Conservation (phyloP, 305 asterid species). For the Fraxinus paxiana region DNA sequence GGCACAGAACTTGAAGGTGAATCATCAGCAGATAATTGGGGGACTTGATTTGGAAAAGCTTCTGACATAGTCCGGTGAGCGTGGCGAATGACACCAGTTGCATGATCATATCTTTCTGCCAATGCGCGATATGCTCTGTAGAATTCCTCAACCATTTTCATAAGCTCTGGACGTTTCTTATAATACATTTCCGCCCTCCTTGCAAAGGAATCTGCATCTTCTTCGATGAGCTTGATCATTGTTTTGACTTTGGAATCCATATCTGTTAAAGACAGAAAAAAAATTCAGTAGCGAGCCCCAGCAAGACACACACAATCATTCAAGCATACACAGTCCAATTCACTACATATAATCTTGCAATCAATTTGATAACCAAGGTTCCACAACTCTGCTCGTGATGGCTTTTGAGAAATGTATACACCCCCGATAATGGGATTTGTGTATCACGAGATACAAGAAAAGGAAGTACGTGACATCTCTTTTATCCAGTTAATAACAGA, state of each 20-base stretch:
- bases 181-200: slow-evolving; percentile 98
- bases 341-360: slow-evolving; percentile 2
- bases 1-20: slow-evolving; percentile 49
- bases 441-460: background rate
- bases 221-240: slow-evolving; percentile 95
- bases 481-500: background rate
- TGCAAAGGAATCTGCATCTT: slow-evolving; percentile 96
- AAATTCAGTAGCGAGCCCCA: slow-evolving; percentile 16
- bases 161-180: slow-evolving; percentile 96
- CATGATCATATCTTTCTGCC: slow-evolving; percentile 98
- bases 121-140: slow-evolving; percentile 93
- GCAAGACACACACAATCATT: slow-evolving; percentile 6
- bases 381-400: background rate
- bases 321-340: background rate
- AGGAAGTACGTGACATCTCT: background rate
- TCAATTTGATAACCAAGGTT: slow-evolving; percentile 5
- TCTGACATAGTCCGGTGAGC: slow-evolving; percentile 89
- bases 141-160: slow-evolving; percentile 91
- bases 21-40: slow-evolving; percentile 55
- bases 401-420: background rate
- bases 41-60: slow-evolving; percentile 77
- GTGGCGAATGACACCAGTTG: slow-evolving; percentile 91
- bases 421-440: background rate
- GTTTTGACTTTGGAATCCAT: slow-evolving; percentile 87
- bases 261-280: slow-evolving; percentile 41